Conservation (phyloP, 805 yeast genomes). For the Schwanniomyces pseudopolymorphus region DNA sequence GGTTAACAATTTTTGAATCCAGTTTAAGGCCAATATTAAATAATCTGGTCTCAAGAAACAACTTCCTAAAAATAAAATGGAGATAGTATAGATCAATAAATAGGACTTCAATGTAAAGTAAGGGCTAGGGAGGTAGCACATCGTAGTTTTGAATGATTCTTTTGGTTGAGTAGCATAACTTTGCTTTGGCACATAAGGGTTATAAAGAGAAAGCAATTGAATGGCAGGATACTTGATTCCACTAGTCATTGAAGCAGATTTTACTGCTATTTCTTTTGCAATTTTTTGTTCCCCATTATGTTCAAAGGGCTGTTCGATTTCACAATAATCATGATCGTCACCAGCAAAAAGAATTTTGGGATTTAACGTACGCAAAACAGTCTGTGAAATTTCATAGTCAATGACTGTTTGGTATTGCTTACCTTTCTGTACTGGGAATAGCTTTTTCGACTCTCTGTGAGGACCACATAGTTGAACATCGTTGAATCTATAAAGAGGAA, state of each 20-base stretch:
- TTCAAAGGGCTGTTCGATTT: slow-evolving; percentile 52
- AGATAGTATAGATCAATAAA: background rate
- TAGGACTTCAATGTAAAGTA: slow-evolving; percentile 15
- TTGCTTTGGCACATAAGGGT: slow-evolving; percentile 31
- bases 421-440: slow-evolving; percentile 73
- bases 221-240: slow-evolving; percentile 85
- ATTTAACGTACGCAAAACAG: slow-evolving; percentile 53
- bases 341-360: slow-evolving; percentile 83
- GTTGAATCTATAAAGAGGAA: slow-evolving; percentile 78
- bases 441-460: slow-evolving; percentile 61
- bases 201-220: slow-evolving; percentile 70
- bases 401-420: slow-evolving; percentile 90
- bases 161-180: background rate
- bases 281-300: slow-evolving; percentile 23
- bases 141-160: slow-evolving; percentile 38
- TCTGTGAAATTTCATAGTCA: slow-evolving; percentile 55
- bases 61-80: background rate
- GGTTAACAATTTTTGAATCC: slow-evolving; percentile 5
- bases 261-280: slow-evolving; percentile 78
- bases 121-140: slow-evolving; percentile 61
- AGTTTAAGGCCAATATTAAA: slow-evolving; percentile 16
- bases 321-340: slow-evolving; percentile 97
- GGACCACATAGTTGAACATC: slow-evolving; percentile 70
- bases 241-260: slow-evolving; percentile 90
- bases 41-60: slow-evolving; percentile 20